phyloP scores from a whole-genome alignment of 2,329 filamentous ascomycete genomes.

The Intubia oerlemansii region DNA sequence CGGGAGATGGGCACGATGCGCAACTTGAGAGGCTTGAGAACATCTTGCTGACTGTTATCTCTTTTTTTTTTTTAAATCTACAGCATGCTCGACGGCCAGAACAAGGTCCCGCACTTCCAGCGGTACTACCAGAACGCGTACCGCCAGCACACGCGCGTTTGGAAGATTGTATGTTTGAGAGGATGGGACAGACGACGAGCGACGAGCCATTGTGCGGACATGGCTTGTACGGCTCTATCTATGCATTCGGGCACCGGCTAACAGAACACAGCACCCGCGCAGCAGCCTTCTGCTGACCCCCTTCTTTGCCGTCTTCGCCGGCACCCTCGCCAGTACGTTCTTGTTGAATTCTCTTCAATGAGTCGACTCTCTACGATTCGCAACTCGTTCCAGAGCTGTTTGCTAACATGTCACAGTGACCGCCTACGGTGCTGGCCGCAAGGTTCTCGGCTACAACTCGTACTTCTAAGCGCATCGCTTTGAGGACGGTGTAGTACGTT shows the following conservation, averaged over 20 bases:
- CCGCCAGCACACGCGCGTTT: constrained; percentile 45
- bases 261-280: constrained; percentile 32
- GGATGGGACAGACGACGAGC: no score
- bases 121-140: constrained; percentile 54
- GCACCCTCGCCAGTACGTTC: constrained; percentile 31
- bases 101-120: constrained; percentile 59
- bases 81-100: constrained; percentile 48
- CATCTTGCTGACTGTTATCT: no score
- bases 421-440: constrained; percentile 55
- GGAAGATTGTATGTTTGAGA: constrained; percentile 57
- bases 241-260: no score
- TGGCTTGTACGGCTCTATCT: no score
- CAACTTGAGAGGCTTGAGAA: no score
- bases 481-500: no score
- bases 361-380: no score
- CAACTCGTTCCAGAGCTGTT: no score
- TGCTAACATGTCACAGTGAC: constrained; percentile 16
- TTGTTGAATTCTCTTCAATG: background rate
- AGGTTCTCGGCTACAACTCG: constrained; percentile 59
- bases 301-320: constrained; percentile 45
- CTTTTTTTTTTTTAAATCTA: no score
- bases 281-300: constrained; percentile 44
- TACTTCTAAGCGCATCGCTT: constrained; percentile 27
- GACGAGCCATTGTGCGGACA: no score
- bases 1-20: no score